Evolutionary conservation across 306 rosid species (phyloP).

Genomic region (Psophocarpus tetragonolobus): DNA sequence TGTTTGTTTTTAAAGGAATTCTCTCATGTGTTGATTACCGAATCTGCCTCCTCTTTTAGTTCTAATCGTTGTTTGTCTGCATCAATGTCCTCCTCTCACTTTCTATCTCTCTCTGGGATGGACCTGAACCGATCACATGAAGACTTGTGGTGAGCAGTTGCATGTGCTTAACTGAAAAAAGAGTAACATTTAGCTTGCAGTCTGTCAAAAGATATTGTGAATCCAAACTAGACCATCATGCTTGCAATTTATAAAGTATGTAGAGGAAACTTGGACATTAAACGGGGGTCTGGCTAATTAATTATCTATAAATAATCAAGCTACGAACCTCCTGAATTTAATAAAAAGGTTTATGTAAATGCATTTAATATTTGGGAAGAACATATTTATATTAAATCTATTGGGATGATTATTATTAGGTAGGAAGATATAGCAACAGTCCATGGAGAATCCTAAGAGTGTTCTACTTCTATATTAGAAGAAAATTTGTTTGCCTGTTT

Average conservation of each 20-base stretch:
- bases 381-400: not conserved
- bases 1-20: slow-evolving; percentile 21
- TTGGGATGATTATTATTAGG: not conserved
- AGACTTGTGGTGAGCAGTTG: not conserved
- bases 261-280: not conserved
- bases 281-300: not conserved
- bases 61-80: slow-evolving; percentile 32
- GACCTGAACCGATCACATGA: slow-evolving; percentile 42
- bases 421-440: not conserved
- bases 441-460: not conserved
- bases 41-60: slow-evolving; percentile 28
- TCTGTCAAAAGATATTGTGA: slow-evolving; percentile 9
- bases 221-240: slow-evolving; percentile 8
- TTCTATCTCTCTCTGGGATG: not conserved
- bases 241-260: not conserved
- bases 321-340: not conserved
- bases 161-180: slow-evolving; percentile 31
- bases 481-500: not conserved
- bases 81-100: slow-evolving; percentile 27
- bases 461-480: not conserved
- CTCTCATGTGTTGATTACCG: slow-evolving; percentile 29
- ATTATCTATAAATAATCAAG: not conserved
- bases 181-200: slow-evolving; percentile 13
- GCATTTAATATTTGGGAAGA: not conserved
- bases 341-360: not conserved